Conservation (phyloP, 495 filamentous ascomycete genomes). For the Aspergillus conjunctus region DNA sequence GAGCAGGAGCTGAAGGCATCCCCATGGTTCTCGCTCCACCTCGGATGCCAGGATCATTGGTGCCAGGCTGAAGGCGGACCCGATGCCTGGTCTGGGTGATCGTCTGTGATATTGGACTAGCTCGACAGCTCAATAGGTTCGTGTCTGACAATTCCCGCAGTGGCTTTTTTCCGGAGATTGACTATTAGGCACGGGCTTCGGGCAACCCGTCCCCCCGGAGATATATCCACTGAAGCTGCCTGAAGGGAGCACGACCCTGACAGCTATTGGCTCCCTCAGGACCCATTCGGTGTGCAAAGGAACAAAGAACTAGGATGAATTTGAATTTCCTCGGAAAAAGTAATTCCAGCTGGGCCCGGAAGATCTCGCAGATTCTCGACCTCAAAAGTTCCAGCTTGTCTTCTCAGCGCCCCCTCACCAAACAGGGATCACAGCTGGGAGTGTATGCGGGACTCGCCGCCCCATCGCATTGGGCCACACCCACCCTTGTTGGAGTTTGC, state of each 20-base stretch:
- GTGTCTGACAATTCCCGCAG: constrained; percentile 8
- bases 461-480: not conserved
- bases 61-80: constrained; percentile 1
- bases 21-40: constrained; percentile 9
- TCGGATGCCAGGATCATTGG: constrained; percentile 3
- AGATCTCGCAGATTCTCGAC: not conserved
- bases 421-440: no score
- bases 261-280: not conserved
- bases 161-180: constrained; percentile 16
- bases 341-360: not conserved
- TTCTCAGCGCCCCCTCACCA: not conserved
- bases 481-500: not conserved
- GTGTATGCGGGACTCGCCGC: not conserved
- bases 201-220: constrained; percentile 11
- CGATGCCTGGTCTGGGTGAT: constrained; percentile 11
- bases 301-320: not conserved
- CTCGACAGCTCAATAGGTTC: constrained; percentile 14
- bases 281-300: not conserved
- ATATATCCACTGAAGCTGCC: constrained; percentile 10
- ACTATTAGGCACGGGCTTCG: constrained; percentile 11
- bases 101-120: constrained; percentile 7
- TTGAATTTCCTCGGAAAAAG: not conserved
- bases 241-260: constrained; percentile 8
- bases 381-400: not conserved
- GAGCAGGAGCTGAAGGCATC: constrained; percentile 5